Evolutionary conservation across 441 rosid species (phyloP).

Genomic region (Pelargonium fulgidum): DNA sequence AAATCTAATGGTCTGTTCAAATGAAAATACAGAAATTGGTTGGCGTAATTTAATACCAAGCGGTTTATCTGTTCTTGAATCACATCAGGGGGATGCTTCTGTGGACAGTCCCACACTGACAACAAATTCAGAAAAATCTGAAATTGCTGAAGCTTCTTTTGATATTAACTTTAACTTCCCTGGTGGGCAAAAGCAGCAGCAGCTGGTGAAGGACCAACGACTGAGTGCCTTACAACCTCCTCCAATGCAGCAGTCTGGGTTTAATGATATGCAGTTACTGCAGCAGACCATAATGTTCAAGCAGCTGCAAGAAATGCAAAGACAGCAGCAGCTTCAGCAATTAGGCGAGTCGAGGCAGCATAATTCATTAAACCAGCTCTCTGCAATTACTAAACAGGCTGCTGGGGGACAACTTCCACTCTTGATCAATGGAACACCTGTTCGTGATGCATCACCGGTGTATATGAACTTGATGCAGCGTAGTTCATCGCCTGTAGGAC

Average conservation of each 20-base stretch:
- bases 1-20: slow-evolving; percentile 50
- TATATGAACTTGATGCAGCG: slow-evolving; percentile 36
- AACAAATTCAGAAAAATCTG: slow-evolving; percentile 49
- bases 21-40: slow-evolving; percentile 46
- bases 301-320: slow-evolving; percentile 52
- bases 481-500: slow-evolving; percentile 27
- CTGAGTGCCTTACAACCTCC: not conserved
- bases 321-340: slow-evolving; percentile 40
- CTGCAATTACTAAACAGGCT: slow-evolving; percentile 28
- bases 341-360: slow-evolving; percentile 35
- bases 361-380: slow-evolving; percentile 32
- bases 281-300: slow-evolving; percentile 52
- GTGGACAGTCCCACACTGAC: slow-evolving; percentile 14
- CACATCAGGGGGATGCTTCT: slow-evolving; percentile 40
- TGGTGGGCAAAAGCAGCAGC: too few relatives aligned
- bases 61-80: slow-evolving; percentile 40
- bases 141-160: slow-evolving; percentile 53
- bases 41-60: slow-evolving; percentile 42
- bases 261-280: slow-evolving; percentile 42
- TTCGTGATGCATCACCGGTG: slow-evolving; percentile 39
- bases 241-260: slow-evolving; percentile 1
- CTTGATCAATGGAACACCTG: slow-evolving; percentile 38
- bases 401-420: slow-evolving; percentile 29
- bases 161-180: slow-evolving; percentile 17
- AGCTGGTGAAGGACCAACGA: not conserved